phyloP scores from a whole-genome alignment of 2,329 filamentous ascomycete species.

The Penicillium sp. region DNA sequence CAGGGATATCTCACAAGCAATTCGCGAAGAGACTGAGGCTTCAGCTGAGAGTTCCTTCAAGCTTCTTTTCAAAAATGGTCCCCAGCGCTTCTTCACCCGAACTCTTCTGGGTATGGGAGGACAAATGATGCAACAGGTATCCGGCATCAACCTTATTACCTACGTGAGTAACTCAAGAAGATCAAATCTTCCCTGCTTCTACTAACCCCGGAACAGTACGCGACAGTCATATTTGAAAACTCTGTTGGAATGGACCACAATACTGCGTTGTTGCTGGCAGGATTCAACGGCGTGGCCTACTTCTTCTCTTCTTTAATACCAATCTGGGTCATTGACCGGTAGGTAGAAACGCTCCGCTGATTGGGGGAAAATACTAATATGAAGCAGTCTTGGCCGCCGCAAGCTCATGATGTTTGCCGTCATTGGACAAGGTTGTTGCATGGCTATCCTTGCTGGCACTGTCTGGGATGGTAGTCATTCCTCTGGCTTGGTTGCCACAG shows the following conservation, averaged over 20 bases:
- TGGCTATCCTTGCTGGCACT: conserved; percentile 53
- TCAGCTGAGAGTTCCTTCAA: conserved; percentile 27
- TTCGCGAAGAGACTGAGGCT: conserved; percentile 28
- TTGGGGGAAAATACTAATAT: conserved; percentile 1
- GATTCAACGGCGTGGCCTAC: conserved; percentile 50
- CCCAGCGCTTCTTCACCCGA: conserved; percentile 29
- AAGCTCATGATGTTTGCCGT: conserved; percentile 65
- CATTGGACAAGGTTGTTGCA: conserved; percentile 55
- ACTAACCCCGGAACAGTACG: conserved; percentile 28
- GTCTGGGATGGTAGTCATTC: conserved; percentile 44
- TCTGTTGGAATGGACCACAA: conserved; percentile 50
- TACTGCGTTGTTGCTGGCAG: conserved; percentile 37
- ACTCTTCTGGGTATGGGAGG: conserved; percentile 35
- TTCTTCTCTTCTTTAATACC: conserved; percentile 44
- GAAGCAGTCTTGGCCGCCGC: conserved; percentile 51
- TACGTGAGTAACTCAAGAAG: conserved; percentile 21
- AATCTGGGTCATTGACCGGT: conserved; percentile 44
- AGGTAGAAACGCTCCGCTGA: not conserved
- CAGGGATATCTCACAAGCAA: conserved; percentile 27
- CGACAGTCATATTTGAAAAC: conserved; percentile 51
- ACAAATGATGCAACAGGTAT: conserved; percentile 40
- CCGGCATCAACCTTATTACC: conserved; percentile 35
- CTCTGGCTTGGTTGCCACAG: conserved; percentile 48
- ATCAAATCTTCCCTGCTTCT: not conserved
- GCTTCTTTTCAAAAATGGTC: conserved; percentile 29